Conservation (phyloP, 805 yeast genomes). For the Candida dendrica region DNA sequence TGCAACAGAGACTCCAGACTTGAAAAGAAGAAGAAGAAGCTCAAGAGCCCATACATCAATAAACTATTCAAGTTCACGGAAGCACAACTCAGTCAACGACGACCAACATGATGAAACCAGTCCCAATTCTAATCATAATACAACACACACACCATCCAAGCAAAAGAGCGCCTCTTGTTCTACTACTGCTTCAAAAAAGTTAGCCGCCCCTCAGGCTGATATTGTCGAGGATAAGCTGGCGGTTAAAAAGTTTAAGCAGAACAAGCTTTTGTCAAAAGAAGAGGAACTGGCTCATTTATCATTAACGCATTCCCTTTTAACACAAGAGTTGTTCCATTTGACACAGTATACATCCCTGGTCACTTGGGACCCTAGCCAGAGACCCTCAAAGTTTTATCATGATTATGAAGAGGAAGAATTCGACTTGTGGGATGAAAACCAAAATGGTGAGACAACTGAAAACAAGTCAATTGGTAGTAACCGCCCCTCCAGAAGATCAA, state of each 20-base stretch:
- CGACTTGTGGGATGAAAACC: constrained; percentile 18
- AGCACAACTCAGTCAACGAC: constrained; percentile 1
- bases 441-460: constrained; percentile 1
- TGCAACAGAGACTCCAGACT: neutral
- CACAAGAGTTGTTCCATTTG: constrained; percentile 60
- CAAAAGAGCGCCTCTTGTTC: too few relatives aligned
- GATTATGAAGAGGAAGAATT: constrained; percentile 22
- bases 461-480: constrained; percentile 3
- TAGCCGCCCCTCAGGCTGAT: neutral
- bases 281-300: constrained; percentile 36
- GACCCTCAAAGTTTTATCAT: constrained; percentile 26
- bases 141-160: too few relatives aligned
- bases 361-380: constrained; percentile 50
- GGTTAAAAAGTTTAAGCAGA: neutral
- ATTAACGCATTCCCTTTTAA: constrained; percentile 38
- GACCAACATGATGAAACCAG: neutral
- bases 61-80: constrained; percentile 3
- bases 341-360: constrained; percentile 53
- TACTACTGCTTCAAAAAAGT: too few relatives aligned
- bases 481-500: constrained; percentile 9
- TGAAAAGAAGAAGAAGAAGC: constrained; percentile 13
- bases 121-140: neutral
- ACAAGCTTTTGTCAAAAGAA: constrained; percentile 8
- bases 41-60: constrained; percentile 7
- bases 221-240: neutral